Conservation (phyloP, 768 basidiomycete species). For the Hypholoma fasciculare region DNA sequence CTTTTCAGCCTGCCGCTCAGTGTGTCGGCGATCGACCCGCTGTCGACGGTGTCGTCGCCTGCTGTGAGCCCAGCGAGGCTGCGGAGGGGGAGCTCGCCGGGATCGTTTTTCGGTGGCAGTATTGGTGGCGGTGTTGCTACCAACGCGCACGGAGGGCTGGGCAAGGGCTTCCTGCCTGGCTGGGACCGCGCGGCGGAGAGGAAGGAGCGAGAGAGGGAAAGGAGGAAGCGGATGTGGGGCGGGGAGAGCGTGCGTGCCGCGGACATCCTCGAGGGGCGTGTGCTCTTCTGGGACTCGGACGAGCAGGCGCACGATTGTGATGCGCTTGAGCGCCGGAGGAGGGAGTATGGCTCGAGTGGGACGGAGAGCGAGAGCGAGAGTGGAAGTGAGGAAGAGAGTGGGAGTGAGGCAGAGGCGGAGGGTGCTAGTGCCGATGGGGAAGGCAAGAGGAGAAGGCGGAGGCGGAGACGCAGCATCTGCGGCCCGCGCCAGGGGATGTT, state of each 20-base stretch:
- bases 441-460: slow-evolving; percentile 9
- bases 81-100: slow-evolving; percentile 27
- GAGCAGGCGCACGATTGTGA: slow-evolving; percentile 34
- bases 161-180: slow-evolving; percentile 1
- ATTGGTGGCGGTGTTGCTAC: background rate
- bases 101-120: slow-evolving; percentile 22
- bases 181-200: slow-evolving; percentile 1
- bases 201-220: slow-evolving; percentile 3
- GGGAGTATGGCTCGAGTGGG: background rate
- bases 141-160: slow-evolving; percentile 39
- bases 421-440: background rate
- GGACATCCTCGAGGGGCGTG: slow-evolving; percentile 66
- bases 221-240: slow-evolving; percentile 5
- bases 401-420: background rate
- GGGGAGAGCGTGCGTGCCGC: slow-evolving; percentile 56
- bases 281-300: slow-evolving; percentile 50
- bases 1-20: slow-evolving; percentile 66
- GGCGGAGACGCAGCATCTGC: slow-evolving; percentile 10
- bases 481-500: slow-evolving; percentile 44
- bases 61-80: slow-evolving; percentile 40
- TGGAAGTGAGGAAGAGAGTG: background rate
- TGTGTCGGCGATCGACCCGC: slow-evolving; percentile 68
- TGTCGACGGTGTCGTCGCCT: slow-evolving; percentile 56
- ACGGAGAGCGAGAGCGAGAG: background rate
- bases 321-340: slow-evolving; percentile 7